phyloP scores from a whole-genome alignment of 768 basidiomycete species.

The Mycena filopes region DNA sequence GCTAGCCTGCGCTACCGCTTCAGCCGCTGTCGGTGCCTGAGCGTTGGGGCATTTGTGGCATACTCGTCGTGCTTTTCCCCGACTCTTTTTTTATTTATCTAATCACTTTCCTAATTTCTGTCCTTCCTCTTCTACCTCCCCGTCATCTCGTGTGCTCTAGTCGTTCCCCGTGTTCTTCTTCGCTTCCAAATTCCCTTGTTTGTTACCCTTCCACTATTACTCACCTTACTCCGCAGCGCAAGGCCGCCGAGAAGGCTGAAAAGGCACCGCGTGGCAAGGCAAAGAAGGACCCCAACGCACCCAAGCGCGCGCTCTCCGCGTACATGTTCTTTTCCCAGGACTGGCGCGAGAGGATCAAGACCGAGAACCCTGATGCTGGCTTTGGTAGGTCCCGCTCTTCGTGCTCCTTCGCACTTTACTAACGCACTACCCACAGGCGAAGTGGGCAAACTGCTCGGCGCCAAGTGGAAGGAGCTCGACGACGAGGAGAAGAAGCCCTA shows the following conservation, averaged over 20 bases:
- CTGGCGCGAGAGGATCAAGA: conserved; percentile 94
- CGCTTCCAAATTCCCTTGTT: conserved; percentile 18
- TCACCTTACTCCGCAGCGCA: conserved; percentile 59
- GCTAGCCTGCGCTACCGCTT: too few relatives aligned
- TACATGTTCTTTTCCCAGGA: conserved; percentile 99
- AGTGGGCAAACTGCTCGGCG: conserved; percentile 93
- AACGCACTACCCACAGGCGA: conserved; percentile 66
- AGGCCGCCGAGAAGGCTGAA: conserved; percentile 79
- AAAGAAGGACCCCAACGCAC: conserved; percentile 86
- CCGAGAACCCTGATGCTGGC: conserved; percentile 93
- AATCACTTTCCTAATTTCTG: background rate
- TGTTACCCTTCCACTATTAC: background rate
- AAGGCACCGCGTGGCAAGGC: conserved; percentile 60
- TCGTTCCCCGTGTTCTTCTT: background rate
- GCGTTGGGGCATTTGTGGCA: background rate
- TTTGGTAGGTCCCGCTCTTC: conserved; percentile 71
- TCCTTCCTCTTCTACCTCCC: background rate
- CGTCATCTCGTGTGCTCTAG: background rate
- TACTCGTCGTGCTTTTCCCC: too few relatives aligned
- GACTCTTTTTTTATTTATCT: too few relatives aligned
- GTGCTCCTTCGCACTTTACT: conserved; percentile 13
- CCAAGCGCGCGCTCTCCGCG: conserved; percentile 93
- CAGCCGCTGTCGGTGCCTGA: too few relatives aligned
- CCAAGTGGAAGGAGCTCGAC: conserved; percentile 96
- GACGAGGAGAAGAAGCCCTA: conserved; percentile 97